Base-by-base conservation (phyloP, 768 basidiomycete genomes). In the Serendipita sp. region DNA sequence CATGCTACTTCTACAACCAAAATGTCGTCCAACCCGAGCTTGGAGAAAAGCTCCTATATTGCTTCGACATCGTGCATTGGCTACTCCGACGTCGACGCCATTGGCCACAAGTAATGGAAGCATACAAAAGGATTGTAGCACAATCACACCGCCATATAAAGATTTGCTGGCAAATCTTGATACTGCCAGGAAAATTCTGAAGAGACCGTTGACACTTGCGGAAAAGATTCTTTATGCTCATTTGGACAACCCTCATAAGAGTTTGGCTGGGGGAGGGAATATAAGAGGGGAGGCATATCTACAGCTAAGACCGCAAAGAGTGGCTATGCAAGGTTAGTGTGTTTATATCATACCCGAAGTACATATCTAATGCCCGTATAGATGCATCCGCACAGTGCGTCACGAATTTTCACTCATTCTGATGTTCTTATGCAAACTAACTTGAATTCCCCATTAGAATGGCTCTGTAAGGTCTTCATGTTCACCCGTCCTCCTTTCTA, bases 201-300 rank as follows among this genome's bases (percentile, higher is more conserved):
- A 83, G 68, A 79, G 86, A 64, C 94, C 93, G 44, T 76, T 99
- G 64, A 92, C 93, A 2, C 79, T 99, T n/a, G 88, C 94, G 24
- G 96, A 99, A 76, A 99, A 99, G 80, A 94, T 98, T 47, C 79
- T 99, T 35, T 98, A 96, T 76, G 86, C 90, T 70, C 96, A 99
- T 75, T 77, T 97, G 64, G 75, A 83, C 67, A 82, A 95, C 69
- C 90, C 91, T 3, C 82, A 86, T 65, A 83, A 84, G 70, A 83
- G 78, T 64, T 75, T 94, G 54, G 80, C 80, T 41, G 75, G 80
- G 51, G 82, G 82, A 34, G 82, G 83, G 35, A 84, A 81, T 68
- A 79, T 92, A 45, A 80, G 94, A 69, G 95, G 94, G 18, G 85
- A 93, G 73, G 79, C 84, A 5, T 95, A 98, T 75, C 79, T 99